These are phyloP conservation scores for Colletotrichum tropicale DNA, from an alignment of 2,329 filamentous ascomycete genomes.

Conservation along the genomic window DNA sequence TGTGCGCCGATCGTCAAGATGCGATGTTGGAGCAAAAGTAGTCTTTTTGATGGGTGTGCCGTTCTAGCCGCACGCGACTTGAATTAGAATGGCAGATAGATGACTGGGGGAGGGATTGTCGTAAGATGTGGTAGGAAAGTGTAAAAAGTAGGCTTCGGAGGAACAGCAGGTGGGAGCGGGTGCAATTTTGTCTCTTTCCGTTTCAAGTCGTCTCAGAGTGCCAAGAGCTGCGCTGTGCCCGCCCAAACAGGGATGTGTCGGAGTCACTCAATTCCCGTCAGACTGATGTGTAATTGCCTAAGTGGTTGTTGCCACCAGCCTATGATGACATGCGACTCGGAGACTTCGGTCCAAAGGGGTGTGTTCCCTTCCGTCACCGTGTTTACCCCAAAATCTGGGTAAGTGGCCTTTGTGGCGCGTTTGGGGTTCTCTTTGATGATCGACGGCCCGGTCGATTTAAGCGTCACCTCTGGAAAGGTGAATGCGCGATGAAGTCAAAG, in stretches of 20 bases:
- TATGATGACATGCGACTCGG: neutral
- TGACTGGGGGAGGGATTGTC: neutral
- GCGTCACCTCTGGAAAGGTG: neutral
- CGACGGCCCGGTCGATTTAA: neutral
- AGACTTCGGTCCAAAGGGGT: neutral
- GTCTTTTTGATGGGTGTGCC: neutral
- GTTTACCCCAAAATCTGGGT: neutral
- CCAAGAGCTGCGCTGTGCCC: constrained; percentile 2
- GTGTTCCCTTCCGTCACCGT: neutral
- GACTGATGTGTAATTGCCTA: constrained; percentile 13
- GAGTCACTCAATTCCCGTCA: neutral
- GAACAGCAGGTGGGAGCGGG: neutral
- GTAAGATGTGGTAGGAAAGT: neutral
- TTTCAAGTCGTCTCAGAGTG: constrained; percentile 7
- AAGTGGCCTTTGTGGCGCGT: neutral
- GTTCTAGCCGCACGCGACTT: neutral
- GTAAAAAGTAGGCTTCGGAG: neutral
- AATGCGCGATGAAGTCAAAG: neutral
- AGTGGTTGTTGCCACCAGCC: constrained; percentile 4
- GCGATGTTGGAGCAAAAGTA: neutral
- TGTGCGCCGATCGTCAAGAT: neutral
- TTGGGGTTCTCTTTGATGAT: neutral
- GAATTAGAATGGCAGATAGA: neutral
- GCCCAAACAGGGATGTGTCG: constrained; percentile 7
- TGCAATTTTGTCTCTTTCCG: constrained; percentile 10